These are phyloP conservation scores for Claviceps purpurea DNA, from an alignment of 2,329 filamentous ascomycete genomes.

Conservation along the genomic window DNA sequence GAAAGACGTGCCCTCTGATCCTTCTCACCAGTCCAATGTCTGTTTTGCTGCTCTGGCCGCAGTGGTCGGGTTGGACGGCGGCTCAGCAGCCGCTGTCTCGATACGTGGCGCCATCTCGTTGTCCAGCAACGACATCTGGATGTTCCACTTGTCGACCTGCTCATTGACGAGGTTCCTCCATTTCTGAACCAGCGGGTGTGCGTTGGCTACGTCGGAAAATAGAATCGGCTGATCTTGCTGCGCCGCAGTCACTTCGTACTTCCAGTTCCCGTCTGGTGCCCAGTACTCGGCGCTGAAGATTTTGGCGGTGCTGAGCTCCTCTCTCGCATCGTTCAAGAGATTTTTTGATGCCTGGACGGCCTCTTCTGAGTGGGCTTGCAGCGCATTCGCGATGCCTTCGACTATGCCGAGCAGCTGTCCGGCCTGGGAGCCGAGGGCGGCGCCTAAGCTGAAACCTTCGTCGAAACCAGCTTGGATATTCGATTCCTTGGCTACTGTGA, in stretches of 20 bases:
- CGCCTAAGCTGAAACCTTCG: slow-evolving; percentile 75
- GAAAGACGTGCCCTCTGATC: too few relatives aligned
- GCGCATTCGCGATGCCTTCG: slow-evolving; percentile 51
- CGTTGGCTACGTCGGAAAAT: slow-evolving; percentile 49
- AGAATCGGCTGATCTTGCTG: slow-evolving; percentile 30
- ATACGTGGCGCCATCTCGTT: slow-evolving; percentile 19
- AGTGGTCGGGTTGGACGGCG: slow-evolving; percentile 10
- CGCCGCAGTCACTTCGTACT: slow-evolving; percentile 35
- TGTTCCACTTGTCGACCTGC: slow-evolving; percentile 20
- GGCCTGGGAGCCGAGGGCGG: slow-evolving; percentile 59
- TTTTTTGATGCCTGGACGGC: slow-evolving; percentile 12
- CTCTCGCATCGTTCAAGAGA: slow-evolving; percentile 35
- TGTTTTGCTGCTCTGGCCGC: slow-evolving; percentile 16
- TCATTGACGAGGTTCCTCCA: slow-evolving; percentile 36
- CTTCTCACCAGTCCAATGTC: slow-evolving; percentile 25
- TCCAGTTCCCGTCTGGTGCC: slow-evolving; percentile 58
- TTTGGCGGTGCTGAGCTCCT: slow-evolving; percentile 45
- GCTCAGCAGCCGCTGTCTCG: slow-evolving; percentile 16
- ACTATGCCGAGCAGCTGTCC: slow-evolving; percentile 67
- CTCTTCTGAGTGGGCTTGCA: slow-evolving; percentile 17
- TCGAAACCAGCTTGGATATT: slow-evolving; percentile 84
- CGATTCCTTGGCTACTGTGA: slow-evolving; percentile 59
- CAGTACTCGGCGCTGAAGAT: slow-evolving; percentile 57
- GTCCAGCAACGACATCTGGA: slow-evolving; percentile 20
- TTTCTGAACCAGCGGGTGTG: slow-evolving; percentile 52